These are phyloP conservation scores for Mortierella antarctica DNA, from an alignment of 192 early-diverging fungal species.

Conservation along the genomic window DNA sequence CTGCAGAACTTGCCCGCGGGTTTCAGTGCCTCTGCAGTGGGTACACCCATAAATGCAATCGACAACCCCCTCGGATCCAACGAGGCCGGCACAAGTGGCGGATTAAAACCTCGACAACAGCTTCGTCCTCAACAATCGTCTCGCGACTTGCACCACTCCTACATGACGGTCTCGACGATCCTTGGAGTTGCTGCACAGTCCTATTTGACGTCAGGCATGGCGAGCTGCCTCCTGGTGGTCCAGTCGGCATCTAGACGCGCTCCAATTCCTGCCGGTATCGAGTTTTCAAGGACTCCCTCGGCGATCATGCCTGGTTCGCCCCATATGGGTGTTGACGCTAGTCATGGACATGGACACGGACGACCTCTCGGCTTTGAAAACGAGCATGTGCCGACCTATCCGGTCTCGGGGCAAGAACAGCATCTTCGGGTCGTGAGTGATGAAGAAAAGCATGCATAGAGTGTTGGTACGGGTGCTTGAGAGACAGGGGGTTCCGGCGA, in stretches of 20 bases:
- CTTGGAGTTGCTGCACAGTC: slow-evolving; percentile 29
- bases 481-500: too few species aligned
- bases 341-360: background rate
- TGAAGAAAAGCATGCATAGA: background rate
- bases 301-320: background rate
- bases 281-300: background rate
- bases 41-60: slow-evolving; percentile 10
- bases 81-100: background rate
- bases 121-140: slow-evolving; percentile 38
- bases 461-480: too few species aligned
- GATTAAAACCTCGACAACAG: slow-evolving; percentile 6
- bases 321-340: background rate
- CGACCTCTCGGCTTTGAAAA: slow-evolving; percentile 11
- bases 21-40: background rate
- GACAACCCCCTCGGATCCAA: slow-evolving; percentile 34
- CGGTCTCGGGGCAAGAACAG: background rate
- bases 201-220: slow-evolving; percentile 17
- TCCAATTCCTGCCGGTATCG: background rate
- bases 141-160: slow-evolving; percentile 35
- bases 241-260: slow-evolving; percentile 17
- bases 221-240: slow-evolving; percentile 30
- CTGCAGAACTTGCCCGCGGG: slow-evolving; percentile 16
- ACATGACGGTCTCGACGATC: slow-evolving; percentile 29
- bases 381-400: background rate
- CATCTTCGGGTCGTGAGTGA: background rate